Evolutionary conservation across 2,329 filamentous ascomycete genomes (phyloP).

Genomic region (Cladosporium sp.): DNA sequence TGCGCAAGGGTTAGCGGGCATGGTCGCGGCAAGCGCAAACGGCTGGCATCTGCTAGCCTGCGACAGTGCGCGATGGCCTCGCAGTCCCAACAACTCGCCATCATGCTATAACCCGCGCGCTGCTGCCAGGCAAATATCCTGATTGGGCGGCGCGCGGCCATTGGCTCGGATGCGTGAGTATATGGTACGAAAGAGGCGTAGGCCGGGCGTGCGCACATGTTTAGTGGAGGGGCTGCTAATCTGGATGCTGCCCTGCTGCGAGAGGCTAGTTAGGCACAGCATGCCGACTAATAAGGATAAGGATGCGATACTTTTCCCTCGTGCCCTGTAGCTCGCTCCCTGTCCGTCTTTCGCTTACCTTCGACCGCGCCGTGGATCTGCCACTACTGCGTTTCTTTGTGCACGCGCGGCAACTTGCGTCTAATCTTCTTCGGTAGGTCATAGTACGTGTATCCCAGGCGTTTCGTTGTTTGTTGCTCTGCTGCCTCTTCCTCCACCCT

Average conservation of each 20-base stretch:
- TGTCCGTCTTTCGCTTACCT: background rate
- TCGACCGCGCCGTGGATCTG: constrained; percentile 4
- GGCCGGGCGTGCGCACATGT: background rate
- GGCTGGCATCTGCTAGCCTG: background rate
- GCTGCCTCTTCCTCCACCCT: too few species aligned
- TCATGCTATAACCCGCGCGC: background rate
- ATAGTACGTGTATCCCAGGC: background rate
- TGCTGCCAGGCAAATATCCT: background rate
- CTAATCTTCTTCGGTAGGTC: too few species aligned
- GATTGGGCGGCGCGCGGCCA: constrained; percentile 1
- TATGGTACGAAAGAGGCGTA: background rate
- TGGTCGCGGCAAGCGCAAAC: background rate
- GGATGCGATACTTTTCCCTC: background rate
- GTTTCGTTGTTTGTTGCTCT: too few species aligned
- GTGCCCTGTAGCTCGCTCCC: background rate
- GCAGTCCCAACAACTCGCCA: background rate
- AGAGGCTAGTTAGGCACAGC: background rate
- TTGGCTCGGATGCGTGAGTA: constrained; percentile 10
- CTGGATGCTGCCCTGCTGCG: background rate
- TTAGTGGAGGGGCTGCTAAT: background rate
- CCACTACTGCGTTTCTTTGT: background rate
- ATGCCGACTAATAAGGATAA: background rate
- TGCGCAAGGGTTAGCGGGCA: constrained; percentile 3
- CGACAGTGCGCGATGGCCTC: background rate
- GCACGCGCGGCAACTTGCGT: background rate